Base-by-base conservation (phyloP, 2,329 filamentous ascomycete genomes). In the Aspergillus sp. region DNA sequence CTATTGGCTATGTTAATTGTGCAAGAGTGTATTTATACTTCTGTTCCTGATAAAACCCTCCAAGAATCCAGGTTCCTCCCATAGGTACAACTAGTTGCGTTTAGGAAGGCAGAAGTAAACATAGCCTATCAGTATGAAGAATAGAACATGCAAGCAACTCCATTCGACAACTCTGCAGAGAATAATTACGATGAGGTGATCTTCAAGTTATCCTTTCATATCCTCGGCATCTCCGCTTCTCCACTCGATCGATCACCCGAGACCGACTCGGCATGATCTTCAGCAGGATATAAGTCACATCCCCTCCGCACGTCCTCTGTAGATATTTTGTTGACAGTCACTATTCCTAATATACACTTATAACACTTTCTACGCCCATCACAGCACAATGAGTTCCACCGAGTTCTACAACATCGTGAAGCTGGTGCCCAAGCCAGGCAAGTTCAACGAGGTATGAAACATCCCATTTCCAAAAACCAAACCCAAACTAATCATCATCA, bases 381-480 rank as follows among this genome's bases (percentile, higher is more conserved):
- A 44, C 16, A 16, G 21, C 10, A 49, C 14, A 47, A 56, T 25
- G 49, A 49, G 56, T 46, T 21, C 49, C 31, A 46, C 50, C 29
- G 58, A 55, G 45, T 51, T 62, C 47, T 58, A 59, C 49, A 58
- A 57, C 40, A 47, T 62, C 36, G 58, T 62, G 29, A 58, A 56
- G 53, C 56, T 62, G 14, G 59, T 60, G 16, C 58, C 59, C 4
- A 55, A 58, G 32, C 58, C 56, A 14, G 58, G 52, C 16, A 59
- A 59, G 32, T 58, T 58, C 49, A 50, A 57, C 43, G 42, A 61
- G 52, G 57, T 61, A 57, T 25, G 29, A 25, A 6, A 20, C 34
- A 7, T 16, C 5, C 7, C 13, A 21, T 34, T 2, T n/a, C 13
- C 19, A 49, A n/a, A 5, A 31, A 25, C 17, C 6, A 2, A 49